Base-by-base conservation (phyloP, 495 filamentous ascomycete species). In the Hypoxylon lenormandii region DNA sequence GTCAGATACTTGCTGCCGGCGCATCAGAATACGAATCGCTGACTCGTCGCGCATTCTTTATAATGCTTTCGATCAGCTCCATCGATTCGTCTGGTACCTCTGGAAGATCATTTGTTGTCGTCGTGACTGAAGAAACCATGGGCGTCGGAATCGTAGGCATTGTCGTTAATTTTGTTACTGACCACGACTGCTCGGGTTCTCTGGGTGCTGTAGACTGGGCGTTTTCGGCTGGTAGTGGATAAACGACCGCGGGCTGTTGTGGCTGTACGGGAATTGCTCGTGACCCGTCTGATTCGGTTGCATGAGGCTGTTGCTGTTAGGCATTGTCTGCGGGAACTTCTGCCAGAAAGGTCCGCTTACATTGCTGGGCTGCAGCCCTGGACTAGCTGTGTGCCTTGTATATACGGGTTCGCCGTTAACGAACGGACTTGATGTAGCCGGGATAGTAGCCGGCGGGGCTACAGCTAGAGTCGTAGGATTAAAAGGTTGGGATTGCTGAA, bases 51-150 rank as follows among this genome's bases (percentile, higher is more conserved):
- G 74, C 74, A 55, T 70, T 69, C 28, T 65, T 60, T n/a, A 86
- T 82, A 64, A 86, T 81, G 68, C 79, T 79, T 73, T 86, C 80
- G 42, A 86, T 74, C n/a, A 86, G 56, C 28, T 79, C 79, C 67
- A 79, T 78, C 4, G 80, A 80, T 45, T 82, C 80, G n/a, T 74
- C 73, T 13, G 81, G 77, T 13, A 80, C 75, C 67, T 80, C 80
- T 8, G 76, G 74, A 23, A 79, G 71, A 33, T 77, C 76, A 22
- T 55, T 56, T 18, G 42, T 18, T 13, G 70, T 51, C 6, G 54
- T 40, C 12, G 37, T 48, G 16, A 60, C 13, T 23, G 30, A 59
- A 49, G 19, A 36, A 16, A 38, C 28, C 23, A 36, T 11, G 28
- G 62, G 5, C 19, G 18, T 26, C 67, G 64, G 1, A 55, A 67